These are phyloP conservation scores for Lagenaria siceraria DNA, from an alignment of 306 rosid species.

Conservation along the genomic window DNA sequence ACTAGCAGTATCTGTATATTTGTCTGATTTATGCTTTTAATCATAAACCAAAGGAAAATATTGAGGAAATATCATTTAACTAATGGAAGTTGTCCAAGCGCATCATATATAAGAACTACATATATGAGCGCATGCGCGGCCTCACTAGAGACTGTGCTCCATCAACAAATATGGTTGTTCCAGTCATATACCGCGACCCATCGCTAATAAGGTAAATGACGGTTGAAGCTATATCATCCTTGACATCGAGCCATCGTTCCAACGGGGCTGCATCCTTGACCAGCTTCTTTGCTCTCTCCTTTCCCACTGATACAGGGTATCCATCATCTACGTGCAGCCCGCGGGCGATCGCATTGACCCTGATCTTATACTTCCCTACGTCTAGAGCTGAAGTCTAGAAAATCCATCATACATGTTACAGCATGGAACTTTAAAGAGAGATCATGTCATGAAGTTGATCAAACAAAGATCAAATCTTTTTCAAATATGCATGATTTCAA, in stretches of 20 bases:
- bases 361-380: constrained; percentile 33
- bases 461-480: background rate
- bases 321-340: constrained; percentile 71
- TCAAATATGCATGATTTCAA: too few species aligned
- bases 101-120: constrained; percentile 27
- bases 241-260: constrained; percentile 61
- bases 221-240: constrained; percentile 57
- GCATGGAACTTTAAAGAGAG: background rate
- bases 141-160: constrained; percentile 75
- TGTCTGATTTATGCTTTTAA: too few species aligned
- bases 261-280: constrained; percentile 32
- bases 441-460: background rate
- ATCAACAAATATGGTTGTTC: constrained; percentile 82
- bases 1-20: too few species aligned
- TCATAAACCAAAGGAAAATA: too few species aligned
- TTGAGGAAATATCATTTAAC: background rate
- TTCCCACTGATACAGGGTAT: constrained; percentile 48
- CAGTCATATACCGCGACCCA: constrained; percentile 77
- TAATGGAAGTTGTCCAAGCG: background rate
- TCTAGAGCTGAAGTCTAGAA: constrained; percentile 36
- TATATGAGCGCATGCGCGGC: constrained; percentile 82
- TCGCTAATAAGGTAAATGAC: constrained; percentile 63
- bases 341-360: constrained; percentile 53
- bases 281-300: constrained; percentile 31
- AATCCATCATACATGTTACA: background rate